phyloP scores from a whole-genome alignment of 768 basidiomycete species.

The Mycena kentingensis region DNA sequence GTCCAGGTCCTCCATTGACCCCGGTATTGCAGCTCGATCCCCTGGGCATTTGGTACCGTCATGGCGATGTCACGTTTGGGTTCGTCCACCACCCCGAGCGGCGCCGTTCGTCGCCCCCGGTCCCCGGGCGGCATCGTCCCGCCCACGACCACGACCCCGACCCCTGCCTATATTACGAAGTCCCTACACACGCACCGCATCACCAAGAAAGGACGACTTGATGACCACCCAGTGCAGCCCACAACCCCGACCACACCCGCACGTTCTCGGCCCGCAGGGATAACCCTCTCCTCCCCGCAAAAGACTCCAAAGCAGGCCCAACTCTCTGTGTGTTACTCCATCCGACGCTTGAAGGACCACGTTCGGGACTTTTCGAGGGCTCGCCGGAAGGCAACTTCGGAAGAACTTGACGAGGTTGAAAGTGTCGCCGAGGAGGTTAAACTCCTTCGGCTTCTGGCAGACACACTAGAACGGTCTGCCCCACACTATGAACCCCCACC shows the following conservation, averaged over 20 bases:
- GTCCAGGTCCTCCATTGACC: not conserved
- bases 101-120: too few species aligned
- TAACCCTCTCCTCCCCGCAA: not conserved
- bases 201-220: not conserved
- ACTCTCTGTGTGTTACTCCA: too few species aligned
- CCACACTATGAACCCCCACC: too few species aligned
- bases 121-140: not conserved
- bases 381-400: too few species aligned
- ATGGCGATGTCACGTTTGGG: not conserved
- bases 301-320: too few species aligned
- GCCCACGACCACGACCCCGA: not conserved
- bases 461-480: too few species aligned
- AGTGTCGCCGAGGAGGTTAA: too few species aligned
- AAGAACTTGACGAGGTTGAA: too few species aligned
- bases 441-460: too few species aligned
- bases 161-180: not conserved
- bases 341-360: too few species aligned
- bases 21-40: conserved; percentile 4
- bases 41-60: conserved; percentile 36
- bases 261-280: not conserved
- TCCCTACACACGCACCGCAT: not conserved
- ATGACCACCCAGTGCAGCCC: too few species aligned
- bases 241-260: not conserved
- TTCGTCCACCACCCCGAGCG: not conserved
- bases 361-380: too few species aligned